Conservation (phyloP, 345 rosid species). For the Eucalyptus coolabah region DNA sequence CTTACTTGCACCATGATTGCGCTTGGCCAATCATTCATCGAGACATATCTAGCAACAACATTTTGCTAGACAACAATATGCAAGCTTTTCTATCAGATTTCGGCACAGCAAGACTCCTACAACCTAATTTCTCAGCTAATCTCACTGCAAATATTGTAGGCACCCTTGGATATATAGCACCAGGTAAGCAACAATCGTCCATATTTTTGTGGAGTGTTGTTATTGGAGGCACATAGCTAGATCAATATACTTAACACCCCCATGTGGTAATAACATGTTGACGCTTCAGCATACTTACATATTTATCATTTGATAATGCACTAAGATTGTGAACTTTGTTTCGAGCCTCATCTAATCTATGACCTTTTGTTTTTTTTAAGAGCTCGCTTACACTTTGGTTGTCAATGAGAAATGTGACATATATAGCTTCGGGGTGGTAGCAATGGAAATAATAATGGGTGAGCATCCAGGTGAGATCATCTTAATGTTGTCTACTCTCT, state of each 20-base stretch:
- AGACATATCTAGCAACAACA: slow-evolving; percentile 8
- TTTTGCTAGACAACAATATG: neutral
- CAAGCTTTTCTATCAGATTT: slow-evolving; percentile 1
- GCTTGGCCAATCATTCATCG: neutral
- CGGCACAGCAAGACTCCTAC: neutral
- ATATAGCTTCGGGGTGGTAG: slow-evolving; percentile 9
- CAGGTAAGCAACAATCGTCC: neutral
- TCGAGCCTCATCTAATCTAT: no score
- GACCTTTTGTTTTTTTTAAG: neutral
- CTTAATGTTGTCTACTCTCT: neutral
- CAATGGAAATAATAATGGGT: slow-evolving; percentile 5
- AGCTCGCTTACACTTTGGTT: slow-evolving; percentile 12
- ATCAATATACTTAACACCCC: no score
- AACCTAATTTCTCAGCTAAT: neutral
- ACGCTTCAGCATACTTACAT: no score
- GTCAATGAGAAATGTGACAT: slow-evolving; percentile 7
- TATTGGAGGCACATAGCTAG: neutral
- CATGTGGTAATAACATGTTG: no score
- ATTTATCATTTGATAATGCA: no score
- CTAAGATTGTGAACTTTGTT: no score
- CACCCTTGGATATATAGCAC: slow-evolving; percentile 2
- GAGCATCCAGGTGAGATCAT: neutral
- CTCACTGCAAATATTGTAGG: neutral
- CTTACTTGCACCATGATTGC: slow-evolving; percentile 1
- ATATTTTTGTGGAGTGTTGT: neutral